Evolutionary conservation across 768 basidiomycete genomes (phyloP), one percentile per base, ranked within the genome.

Genomic region (Podaxis rugospora): DNA sequence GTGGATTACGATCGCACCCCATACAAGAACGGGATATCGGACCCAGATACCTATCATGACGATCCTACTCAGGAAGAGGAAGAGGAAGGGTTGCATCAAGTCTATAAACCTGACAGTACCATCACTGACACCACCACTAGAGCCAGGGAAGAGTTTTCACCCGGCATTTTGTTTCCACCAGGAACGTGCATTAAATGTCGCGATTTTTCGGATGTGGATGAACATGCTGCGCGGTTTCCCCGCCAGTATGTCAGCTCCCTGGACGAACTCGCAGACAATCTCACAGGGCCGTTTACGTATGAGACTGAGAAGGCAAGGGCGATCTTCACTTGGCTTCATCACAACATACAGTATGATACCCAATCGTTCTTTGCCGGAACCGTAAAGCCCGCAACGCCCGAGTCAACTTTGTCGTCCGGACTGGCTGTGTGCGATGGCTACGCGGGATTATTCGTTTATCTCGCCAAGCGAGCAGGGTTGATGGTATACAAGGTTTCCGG

Each of bases 391-490:
- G 66, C 74, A 1, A 76, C 78, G 2, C 70, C 78, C 16, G 73
- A 76, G 49, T 71, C 73, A 5, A 78, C 76, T 7, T 67, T 81
- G 0, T 65, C 66, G 1, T 75, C 77, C 25, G 81, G 81, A 2
- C 68, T 80, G 4, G 81, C 80, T 35, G 80, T 81, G 9, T 82
- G 81, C 62, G 80, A 79, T 54, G 81, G 81, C 16, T 81, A 80
- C 64, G 77, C 80, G 3, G 78, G 77, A 3, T 65, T 82, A 27
- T 82, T 79, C 64, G 64, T 70, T 50, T 65, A 67, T 49, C 71
- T 82, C 16, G 75, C 76, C n/a, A 70, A 74, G 57, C 63, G 67
- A 10, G 72, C 74, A 7, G 78, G 77, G 5, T 66, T 81, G 37
- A 74, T 78, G 57, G 75, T 70, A 5, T 68, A 75, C 56, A 77